Conservation (phyloP, 345 rosid species). For the Jatropha curcas region DNA sequence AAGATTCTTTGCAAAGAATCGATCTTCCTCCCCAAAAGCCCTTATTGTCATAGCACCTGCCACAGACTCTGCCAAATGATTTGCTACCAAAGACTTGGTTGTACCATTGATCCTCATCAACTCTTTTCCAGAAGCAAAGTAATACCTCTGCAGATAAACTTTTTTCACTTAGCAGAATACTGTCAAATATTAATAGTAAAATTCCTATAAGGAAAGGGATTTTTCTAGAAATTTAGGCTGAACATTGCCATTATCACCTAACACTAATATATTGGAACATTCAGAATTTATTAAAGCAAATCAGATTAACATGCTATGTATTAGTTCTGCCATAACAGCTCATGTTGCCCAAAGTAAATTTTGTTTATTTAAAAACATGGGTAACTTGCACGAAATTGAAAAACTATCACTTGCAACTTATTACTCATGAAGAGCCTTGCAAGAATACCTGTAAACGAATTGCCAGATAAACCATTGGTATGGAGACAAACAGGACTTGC, state of each 20-base stretch:
- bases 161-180: no score
- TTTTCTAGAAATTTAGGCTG: background rate
- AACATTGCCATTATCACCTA: background rate
- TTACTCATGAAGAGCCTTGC: background rate
- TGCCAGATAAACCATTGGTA: constrained; percentile 67
- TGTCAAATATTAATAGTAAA: no score
- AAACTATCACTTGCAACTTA: background rate
- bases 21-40: constrained; percentile 85
- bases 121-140: constrained; percentile 81
- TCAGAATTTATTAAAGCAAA: no score
- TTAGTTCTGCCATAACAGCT: background rate
- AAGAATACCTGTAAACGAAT: constrained; percentile 71
- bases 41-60: constrained; percentile 88
- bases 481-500: constrained; percentile 82
- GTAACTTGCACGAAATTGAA: background rate
- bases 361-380: background rate
- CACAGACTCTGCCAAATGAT: constrained; percentile 90
- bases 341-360: background rate
- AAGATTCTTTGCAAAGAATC: constrained; percentile 74
- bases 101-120: constrained; percentile 89
- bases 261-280: no score
- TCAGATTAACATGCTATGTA: background rate
- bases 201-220: background rate
- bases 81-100: constrained; percentile 86
- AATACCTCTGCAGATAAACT: constrained; percentile 55